Base-by-base conservation (phyloP, 352 stramenopile species). In the Pythium pyrilobum region DNA sequence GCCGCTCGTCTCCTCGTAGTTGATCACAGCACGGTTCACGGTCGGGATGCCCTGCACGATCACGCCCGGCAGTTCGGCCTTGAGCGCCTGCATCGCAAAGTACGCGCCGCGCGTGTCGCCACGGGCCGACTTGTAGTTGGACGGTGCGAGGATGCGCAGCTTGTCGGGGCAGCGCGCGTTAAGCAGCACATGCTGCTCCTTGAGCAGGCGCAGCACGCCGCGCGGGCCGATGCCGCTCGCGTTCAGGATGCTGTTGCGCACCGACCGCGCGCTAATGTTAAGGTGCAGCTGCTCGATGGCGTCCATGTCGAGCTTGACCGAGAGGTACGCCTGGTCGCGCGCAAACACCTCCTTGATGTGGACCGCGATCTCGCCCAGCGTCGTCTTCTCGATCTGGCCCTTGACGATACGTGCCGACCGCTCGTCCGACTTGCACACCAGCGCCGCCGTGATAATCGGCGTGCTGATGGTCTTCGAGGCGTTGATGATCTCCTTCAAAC, bases 281-380 rank as follows among this genome's bases (percentile, higher is more conserved):
- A 99, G 66, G 63, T 99, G 97, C 15, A 99, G 67, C 57, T 98
- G 91, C 32, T 97, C 78, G 56, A 99, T 99, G 24, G 95, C 89
- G 15, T 91, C 71, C 71, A 98, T 93, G 71, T 99, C 96, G 15
- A 99, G 81, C 61, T 99, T 95, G 27, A 99, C 91, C 11, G 93
- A 97, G 27, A 99, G 76, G 58, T 98, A 99, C 32, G 92, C 97
- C 29, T 87, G 75, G 40, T 97, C 82, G 11, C 84, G 74, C 11
- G 85, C 87, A 72, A 98, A 98, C 6, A 99, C 96, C 64, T 99
- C 96, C 65, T 99, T 98, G 51, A 99, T 98, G 69, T 98, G 97
- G 38, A 91, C 68, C 1, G 88, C 82, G 34, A 97, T 89, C 66
- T 99, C 92, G 11, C 97, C 97, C 8, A 99, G 78, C 7, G 90